Percentiles rank a stretch among this genome's conserved stretches.
Conservation (phyloP, 148 eudicot genomes). For the Heliamphora exappendiculata region DNA sequence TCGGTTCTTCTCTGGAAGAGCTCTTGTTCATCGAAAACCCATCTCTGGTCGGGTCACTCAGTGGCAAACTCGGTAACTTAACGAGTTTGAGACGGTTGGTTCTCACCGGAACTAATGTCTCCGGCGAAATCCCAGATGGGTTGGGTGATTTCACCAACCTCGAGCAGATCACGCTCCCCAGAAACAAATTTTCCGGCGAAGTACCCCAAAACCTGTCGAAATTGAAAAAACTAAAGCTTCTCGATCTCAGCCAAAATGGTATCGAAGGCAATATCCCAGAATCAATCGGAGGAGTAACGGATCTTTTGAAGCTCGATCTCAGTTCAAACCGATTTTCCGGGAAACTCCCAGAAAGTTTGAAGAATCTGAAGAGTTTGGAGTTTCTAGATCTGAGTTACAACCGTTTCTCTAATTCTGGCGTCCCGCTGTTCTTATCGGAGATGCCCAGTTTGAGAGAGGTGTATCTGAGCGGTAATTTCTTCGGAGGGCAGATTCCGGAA, state of each 20-base stretch:
- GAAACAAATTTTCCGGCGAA: slow-evolving; percentile 34
- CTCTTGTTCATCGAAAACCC: slow-evolving; percentile 65
- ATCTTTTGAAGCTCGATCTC: slow-evolving; percentile 57
- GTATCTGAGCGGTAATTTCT: slow-evolving; percentile 63
- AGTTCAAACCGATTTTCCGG: slow-evolving; percentile 47
- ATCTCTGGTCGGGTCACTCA: slow-evolving; percentile 38
- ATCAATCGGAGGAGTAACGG: slow-evolving; percentile 32
- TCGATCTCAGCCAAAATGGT: slow-evolving; percentile 59
- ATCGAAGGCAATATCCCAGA: slow-evolving; percentile 44
- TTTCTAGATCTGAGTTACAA: slow-evolving; percentile 67
- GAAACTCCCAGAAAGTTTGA: slow-evolving; percentile 43
- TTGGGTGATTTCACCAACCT: slow-evolving; percentile 33
- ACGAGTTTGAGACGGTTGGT: slow-evolving; percentile 44
- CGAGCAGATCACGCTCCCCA: slow-evolving; percentile 54
- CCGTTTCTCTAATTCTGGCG: slow-evolving; percentile 43
- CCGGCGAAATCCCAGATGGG: slow-evolving; percentile 47
- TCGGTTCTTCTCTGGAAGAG: slow-evolving; percentile 45
- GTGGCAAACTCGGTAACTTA: slow-evolving; percentile 26
- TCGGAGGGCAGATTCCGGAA: slow-evolving; percentile 85
- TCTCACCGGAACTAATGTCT: slow-evolving; percentile 51
- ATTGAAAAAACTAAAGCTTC: slow-evolving; percentile 40
- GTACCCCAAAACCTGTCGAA: slow-evolving; percentile 25
- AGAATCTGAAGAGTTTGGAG: slow-evolving; percentile 40
- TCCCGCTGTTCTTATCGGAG: slow-evolving; percentile 51
- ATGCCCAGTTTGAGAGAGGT: slow-evolving; percentile 52